Base-by-base conservation (phyloP, 2,329 filamentous ascomycete species). In the Hawksworthiomyces lignivorus region DNA sequence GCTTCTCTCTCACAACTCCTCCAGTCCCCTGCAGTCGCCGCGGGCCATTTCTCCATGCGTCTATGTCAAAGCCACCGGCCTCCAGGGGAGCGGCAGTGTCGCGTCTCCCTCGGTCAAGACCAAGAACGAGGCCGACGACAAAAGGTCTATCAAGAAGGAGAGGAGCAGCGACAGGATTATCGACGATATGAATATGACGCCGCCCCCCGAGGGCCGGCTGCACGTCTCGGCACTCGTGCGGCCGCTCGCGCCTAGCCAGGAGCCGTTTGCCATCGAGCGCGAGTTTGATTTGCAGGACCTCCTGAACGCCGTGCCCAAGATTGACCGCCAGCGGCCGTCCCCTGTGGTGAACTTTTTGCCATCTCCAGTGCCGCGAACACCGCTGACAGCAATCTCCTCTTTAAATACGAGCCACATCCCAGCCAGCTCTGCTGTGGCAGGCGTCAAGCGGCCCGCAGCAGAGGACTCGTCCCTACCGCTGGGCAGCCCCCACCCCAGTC, bases 251-350 rank as follows among this genome's bases (percentile, higher is more conserved):
- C 54, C 60, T 5, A 62, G 65, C 3, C 59, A 64, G 15, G 63
- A 64, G 36, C 61, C 72, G 1, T 68, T 75, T 48, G 50, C 69
- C 1, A 60, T 80, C 15, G 63, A 67, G 48, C 64, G 72, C 22
- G 65, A 62, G 15, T 73, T 79, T 45, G 63, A 76, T 45, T 56
- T 76, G 12, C 60, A 67, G 20, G 60, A 67, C 46, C 55, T 77
- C 9, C 62, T 67, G 34, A 60, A 64, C 8, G 70, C 67, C 1
- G 58, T 74, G n/a, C 64, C 65, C 2, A 58, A 64, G 4, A 56
- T 50, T 11, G 47, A 44, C 29, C 30, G 36, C 35, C 44, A 39
- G 8, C 33, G 15, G n/a, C 43, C 10, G 37, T 43, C 47, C 15
- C n/a, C n/a, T n/a, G 21, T 30, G 18, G 44, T 50, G 37, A 43